Base-by-base conservation (phyloP, 805 yeast species). In the Ogataea philodendri region DNA sequence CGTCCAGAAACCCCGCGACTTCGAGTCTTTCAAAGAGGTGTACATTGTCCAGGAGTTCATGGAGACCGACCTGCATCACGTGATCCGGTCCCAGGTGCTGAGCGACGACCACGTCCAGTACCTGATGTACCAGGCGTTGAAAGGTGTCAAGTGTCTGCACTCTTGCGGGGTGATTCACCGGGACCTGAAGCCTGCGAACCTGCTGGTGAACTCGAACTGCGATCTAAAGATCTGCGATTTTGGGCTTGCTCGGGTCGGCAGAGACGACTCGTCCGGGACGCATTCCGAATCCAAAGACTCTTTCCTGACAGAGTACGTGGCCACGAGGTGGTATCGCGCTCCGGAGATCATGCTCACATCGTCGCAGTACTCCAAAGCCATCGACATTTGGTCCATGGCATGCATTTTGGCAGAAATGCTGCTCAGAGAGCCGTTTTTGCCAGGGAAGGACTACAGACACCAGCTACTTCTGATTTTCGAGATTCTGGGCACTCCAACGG, bases 281-380 rank as follows among this genome's bases (percentile, higher is more conserved):
- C 34, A 45, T 5, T 42, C 41, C 3, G 49, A 42, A 18, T 52
- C 54, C 28, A 53, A 52, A 23, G 55, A 51, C 30, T 36, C 54
- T 1, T 72, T 72, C 45, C 65, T 83, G 65, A 84, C 90, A 0
- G 90, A 84, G 54, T 84, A 84, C 47, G 93, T 84, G 3, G 90
- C 90, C 3, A 84, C 93, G 7, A 65, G 93, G 49, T 84, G 90
- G 90, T 84, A 84, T 55, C 63, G 93, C 35, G 90, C 90, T 0
- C 90, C 90, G 0, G 93, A 84, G 56, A 81, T 84, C 39, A 84
- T 84, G 90, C 60, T 84, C 17, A 76, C 85, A 1, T 70, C 74
- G 41, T 78, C 84, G 25, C 80, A 79, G 49, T 84, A 84, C 46
- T 74, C 89, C 2, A 76, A 81, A 7, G 85, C 88, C 1, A 80